These are phyloP conservation scores for Tricholoma hemisulphureum DNA, from an alignment of 768 basidiomycete species.

Conservation along the genomic window DNA sequence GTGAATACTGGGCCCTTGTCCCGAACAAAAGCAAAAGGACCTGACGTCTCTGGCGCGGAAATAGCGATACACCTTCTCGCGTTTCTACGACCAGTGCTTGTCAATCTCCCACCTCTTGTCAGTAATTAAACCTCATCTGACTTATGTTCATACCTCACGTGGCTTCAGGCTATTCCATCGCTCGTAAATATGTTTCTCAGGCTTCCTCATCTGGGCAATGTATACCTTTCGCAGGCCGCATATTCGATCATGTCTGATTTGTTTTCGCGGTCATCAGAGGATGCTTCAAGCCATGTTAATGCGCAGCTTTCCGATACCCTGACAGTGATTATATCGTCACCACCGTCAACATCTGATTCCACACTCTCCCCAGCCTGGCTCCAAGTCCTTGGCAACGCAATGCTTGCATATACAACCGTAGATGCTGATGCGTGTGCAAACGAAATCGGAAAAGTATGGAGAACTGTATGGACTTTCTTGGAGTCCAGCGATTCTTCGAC, in stretches of 20 bases:
- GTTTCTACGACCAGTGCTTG: constrained; percentile 61
- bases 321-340: constrained; percentile 62
- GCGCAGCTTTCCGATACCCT: constrained; percentile 63
- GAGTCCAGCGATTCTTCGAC: constrained; percentile 63
- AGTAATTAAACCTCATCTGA: constrained; percentile 31
- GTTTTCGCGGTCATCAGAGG: constrained; percentile 53
- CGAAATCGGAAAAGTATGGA: constrained; percentile 70
- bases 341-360: constrained; percentile 67
- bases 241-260: constrained; percentile 86
- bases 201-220: constrained; percentile 83
- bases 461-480: constrained; percentile 71
- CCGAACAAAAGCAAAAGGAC: constrained; percentile 58
- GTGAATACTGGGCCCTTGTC: constrained; percentile 59
- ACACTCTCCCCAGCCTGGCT: constrained; percentile 78
- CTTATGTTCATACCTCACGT: constrained; percentile 1
- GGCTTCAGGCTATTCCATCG: constrained; percentile 62
- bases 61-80: constrained; percentile 76
- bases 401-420: constrained; percentile 59
- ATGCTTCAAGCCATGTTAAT: constrained; percentile 46
- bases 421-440: constrained; percentile 49
- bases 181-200: constrained; percentile 72
- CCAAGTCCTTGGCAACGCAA: constrained; percentile 67
- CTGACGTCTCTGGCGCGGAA: constrained; percentile 63
- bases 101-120: constrained; percentile 66
- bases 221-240: constrained; percentile 84